Evolutionary conservation across 257 asterid genomes (phyloP).

Genomic region (Handroanthus guayacan): DNA sequence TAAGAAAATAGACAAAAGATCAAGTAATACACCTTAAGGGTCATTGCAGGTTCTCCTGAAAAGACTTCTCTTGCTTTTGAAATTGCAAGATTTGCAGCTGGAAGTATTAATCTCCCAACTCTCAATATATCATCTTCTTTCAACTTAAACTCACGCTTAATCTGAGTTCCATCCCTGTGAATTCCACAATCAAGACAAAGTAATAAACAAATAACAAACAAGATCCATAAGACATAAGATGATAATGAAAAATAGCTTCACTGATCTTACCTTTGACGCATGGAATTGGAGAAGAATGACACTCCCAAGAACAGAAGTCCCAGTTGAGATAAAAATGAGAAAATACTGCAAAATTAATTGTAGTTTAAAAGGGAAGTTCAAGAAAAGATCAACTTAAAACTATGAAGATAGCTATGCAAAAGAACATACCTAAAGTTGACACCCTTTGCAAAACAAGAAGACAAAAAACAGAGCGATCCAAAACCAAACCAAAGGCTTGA

Average conservation of each 20-base stretch:
- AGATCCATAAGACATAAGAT: not conserved
- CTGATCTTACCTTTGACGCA: conserved; percentile 70
- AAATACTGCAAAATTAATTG: conserved; percentile 63
- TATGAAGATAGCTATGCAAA: not conserved
- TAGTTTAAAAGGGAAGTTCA: not conserved
- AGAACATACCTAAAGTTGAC: conserved; percentile 68
- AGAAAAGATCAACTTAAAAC: not conserved
- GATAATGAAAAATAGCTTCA: not conserved
- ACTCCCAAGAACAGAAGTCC: conserved; percentile 75
- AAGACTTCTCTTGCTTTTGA: conserved; percentile 64
- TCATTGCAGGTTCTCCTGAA: conserved; percentile 94
- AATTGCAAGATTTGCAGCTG: conserved; percentile 77
- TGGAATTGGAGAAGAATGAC: conserved; percentile 76
- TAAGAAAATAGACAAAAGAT: not conserved
- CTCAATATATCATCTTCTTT: conserved; percentile 77
- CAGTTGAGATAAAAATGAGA: conserved; percentile 76
- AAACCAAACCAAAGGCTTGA: conserved; percentile 99
- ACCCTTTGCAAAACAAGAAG: conserved; percentile 79
- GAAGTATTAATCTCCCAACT: conserved; percentile 68
- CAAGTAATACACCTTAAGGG: conserved; percentile 65
- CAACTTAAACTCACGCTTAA: conserved; percentile 58
- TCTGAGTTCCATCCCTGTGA: conserved; percentile 52
- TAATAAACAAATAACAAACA: not conserved
- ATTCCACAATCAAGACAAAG: conserved; percentile 29
- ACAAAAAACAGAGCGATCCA: conserved; percentile 80